Percentiles rank a stretch among this genome's conserved stretches.
Conservation (phyloP, 306 rosid genomes). For the Trichosanthes cucumerina region DNA sequence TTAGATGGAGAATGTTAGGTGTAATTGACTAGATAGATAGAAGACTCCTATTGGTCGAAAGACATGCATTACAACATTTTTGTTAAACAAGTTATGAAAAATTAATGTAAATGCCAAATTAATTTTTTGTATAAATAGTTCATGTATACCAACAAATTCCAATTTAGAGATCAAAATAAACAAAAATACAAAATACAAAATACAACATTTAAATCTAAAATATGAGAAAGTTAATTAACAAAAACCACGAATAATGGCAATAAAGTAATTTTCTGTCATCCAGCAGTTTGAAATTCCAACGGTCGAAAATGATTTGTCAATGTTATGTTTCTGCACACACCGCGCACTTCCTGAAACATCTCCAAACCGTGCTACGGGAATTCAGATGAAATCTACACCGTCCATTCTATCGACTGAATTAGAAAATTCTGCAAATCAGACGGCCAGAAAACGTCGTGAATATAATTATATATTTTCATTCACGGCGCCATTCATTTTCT, state of each 20-base stretch:
- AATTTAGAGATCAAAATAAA: background rate
- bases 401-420: background rate
- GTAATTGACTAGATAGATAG: no score
- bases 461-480: background rate
- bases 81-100: no score
- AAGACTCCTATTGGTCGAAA: background rate
- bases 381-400: slow-evolving; percentile 6
- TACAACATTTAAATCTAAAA: background rate
- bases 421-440: background rate
- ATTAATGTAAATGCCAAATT: background rate
- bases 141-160: background rate
- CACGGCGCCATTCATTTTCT: background rate
- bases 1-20: no score
- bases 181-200: no score
- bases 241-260: background rate
- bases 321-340: no score
- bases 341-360: background rate
- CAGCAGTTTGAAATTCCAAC: slow-evolving; percentile 13
- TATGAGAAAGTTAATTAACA: background rate
- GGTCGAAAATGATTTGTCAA: slow-evolving; percentile 10
- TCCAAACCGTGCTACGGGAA: background rate
- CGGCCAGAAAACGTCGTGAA: background rate
- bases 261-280: background rate
- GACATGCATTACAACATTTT: background rate
- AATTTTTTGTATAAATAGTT: no score